Base-by-base conservation (phyloP, 805 yeast genomes). In the Teunomyces atbi region DNA sequence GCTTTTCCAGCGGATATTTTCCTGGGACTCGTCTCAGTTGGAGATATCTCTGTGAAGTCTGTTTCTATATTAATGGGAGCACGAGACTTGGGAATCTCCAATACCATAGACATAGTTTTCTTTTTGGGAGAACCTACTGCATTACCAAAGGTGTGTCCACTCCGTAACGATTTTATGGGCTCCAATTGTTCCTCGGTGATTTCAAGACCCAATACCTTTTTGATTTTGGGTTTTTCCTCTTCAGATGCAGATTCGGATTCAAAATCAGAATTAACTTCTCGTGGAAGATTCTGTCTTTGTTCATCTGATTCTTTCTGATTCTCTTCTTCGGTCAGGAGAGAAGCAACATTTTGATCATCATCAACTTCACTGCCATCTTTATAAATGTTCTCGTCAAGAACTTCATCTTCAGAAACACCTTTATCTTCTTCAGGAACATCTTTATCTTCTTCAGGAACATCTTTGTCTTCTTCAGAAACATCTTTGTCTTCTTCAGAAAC, bases 101-200 rank as follows among this genome's bases (percentile, higher is more conserved):
- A 38, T n/a, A 29, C 26, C 27, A 16, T n/a, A 7, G 28, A 6
- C 18, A 28, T 28, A 29, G 38, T n/a, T 10, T 23, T 13, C 32
- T 39, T 40, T 23, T 44, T 39, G 38, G 46, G 44, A 5, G 45
- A 41, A 20, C 30, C 19, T 20, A 13, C 41, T n/a, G 13, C 11
- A 11, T 30, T 34, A 2, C 59, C 55, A 55, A 54, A 62, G 2
- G 33, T 45, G 28, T 55, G 59, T 2, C 68, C 66, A 45, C 59
- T 62, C 46, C 67, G 54, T 23, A 62, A 49, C 4, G 63, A 55
- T 39, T 60, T 56, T 13, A 45, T 43, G 1, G 65, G 62, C 42
- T 58, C 62, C 16, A 64, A 41, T 3, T 50, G 53, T 12, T 51
- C 57, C 26, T 47, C 48, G 1, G 50, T 45, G 5, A 62, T 44